These are phyloP conservation scores for Daldinia vernicosa DNA, from an alignment of 495 filamentous ascomycete species.

Conservation along the genomic window DNA sequence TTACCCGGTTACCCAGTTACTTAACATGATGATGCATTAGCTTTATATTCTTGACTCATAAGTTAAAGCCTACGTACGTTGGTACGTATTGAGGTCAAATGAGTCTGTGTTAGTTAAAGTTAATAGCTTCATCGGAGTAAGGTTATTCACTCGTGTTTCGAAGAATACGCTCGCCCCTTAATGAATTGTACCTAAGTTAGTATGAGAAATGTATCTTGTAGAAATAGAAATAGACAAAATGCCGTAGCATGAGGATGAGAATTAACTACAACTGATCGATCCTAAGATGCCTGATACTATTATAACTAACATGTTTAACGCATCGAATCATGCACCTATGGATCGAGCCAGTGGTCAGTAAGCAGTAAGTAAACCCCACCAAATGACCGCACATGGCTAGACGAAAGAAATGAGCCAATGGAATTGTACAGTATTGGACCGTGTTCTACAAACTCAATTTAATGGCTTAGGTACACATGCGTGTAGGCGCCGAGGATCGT, in stretches of 20 bases:
- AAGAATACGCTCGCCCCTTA: no score
- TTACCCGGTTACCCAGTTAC: no score
- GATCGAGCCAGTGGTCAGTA: neutral
- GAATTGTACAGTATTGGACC: conserved; percentile 11
- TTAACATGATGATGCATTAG: no score
- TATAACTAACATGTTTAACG: neutral
- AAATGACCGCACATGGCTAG: conserved; percentile 4
- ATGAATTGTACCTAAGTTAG: no score
- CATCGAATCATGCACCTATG: neutral
- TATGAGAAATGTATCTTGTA: no score
- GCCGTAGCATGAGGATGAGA: neutral
- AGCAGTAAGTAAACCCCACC: neutral
- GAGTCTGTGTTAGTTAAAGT: no score
- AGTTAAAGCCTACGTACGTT: no score
- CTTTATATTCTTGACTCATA: no score
- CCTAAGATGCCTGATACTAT: neutral
- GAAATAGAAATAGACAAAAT: neutral
- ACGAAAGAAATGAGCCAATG: conserved; percentile 24
- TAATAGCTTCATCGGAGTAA: no score
- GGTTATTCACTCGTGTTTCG: no score
- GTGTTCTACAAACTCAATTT: conserved; percentile 24
- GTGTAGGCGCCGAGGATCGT: conserved; percentile 20
- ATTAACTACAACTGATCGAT: neutral
- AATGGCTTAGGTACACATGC: conserved; percentile 9
- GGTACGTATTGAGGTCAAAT: no score